phyloP scores from a whole-genome alignment of 2,329 filamentous ascomycete species.

The Emmonsia crescens region DNA sequence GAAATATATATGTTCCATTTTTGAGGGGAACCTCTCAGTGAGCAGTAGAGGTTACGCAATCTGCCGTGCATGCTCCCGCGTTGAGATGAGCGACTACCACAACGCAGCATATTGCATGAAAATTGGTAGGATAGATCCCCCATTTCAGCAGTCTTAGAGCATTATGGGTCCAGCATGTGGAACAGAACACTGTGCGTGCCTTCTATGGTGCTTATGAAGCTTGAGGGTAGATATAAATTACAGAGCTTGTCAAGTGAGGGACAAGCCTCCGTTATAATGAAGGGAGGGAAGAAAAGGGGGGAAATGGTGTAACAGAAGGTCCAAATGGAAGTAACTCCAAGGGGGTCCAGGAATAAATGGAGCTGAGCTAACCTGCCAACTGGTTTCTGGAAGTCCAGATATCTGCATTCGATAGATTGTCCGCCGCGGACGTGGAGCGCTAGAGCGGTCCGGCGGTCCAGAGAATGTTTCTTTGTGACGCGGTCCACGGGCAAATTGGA shows the following conservation, averaged over 20 bases:
- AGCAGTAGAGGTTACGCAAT: not conserved
- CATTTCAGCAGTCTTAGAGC: not conserved
- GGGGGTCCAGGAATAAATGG: conserved; percentile 22
- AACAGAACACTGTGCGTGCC: not conserved
- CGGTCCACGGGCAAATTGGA: conserved; percentile 92
- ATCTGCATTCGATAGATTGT: conserved; percentile 97
- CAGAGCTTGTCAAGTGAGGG: not conserved
- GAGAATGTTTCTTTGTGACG: conserved; percentile 56
- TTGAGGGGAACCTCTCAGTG: not conserved
- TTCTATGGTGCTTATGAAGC: not conserved
- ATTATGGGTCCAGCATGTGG: not conserved
- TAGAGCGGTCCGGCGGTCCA: conserved; percentile 51
- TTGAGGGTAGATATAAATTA: not conserved
- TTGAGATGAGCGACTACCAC: not conserved
- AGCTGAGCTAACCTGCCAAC: conserved; percentile 88
- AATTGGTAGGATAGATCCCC: not conserved
- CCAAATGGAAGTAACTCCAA: conserved; percentile 6
- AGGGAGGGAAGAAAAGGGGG: not conserved
- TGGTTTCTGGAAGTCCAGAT: conserved; percentile 95
- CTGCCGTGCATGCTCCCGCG: not conserved
- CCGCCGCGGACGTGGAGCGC: conserved; percentile 70
- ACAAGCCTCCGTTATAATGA: not conserved
- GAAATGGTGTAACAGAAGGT: not conserved
- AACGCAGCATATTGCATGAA: not conserved
- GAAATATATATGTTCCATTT: conserved; percentile 8